Conservation (phyloP, 805 yeast species). For the Wickerhamomyces mucosus region DNA sequence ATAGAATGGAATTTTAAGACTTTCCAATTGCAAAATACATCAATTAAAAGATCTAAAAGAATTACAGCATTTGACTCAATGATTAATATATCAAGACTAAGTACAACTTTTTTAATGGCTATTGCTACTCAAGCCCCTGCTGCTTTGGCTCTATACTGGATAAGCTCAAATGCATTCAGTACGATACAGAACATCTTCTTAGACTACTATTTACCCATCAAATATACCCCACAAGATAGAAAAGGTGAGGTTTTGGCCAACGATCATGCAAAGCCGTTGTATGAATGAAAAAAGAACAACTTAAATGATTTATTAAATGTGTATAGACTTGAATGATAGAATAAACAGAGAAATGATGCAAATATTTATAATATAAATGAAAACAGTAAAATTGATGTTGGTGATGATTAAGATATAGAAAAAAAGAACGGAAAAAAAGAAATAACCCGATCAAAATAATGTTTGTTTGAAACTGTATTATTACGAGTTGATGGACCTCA, state of each 20-base stretch:
- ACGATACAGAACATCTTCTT: conserved; percentile 63
- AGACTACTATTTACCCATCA: conserved; percentile 32
- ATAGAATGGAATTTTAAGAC: conserved; percentile 75
- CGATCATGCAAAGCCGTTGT: no score
- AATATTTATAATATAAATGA: no score
- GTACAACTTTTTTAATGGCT: conserved; percentile 75
- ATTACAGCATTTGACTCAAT: conserved; percentile 56
- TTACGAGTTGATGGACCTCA: not conserved
- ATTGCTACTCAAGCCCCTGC: conserved; percentile 80
- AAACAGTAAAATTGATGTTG: no score
- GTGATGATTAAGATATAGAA: no score
- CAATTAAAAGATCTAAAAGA: conserved; percentile 33
- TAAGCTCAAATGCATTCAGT: conserved; percentile 74
- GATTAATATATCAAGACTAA: conserved; percentile 61
- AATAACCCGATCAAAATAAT: no score
- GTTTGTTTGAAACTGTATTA: no score
- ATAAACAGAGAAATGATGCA: no score
- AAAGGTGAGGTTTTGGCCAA: no score
- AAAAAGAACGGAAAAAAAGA: no score
- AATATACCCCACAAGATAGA: conserved; percentile 8
- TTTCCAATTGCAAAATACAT: conserved; percentile 31
- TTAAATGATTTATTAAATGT: no score
- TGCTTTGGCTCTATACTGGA: conserved; percentile 82
- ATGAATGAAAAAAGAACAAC: no score
- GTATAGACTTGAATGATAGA: no score